Base-by-base conservation (phyloP, 2,329 filamentous ascomycete species). In the Colletotrichum ledebouriae region DNA sequence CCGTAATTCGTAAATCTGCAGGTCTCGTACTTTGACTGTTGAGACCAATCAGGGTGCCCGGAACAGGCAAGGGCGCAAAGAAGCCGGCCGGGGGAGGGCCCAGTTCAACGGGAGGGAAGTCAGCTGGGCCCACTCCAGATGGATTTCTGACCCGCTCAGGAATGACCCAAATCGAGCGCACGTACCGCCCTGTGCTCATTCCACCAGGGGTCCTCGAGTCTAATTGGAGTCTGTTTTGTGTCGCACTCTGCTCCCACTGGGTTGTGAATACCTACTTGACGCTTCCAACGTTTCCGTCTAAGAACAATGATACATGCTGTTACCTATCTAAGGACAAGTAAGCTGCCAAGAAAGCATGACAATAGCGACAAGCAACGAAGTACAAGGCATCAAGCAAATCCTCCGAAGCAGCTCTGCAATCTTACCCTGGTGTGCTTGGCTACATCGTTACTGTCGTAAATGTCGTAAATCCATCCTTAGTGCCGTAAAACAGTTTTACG, bases 81-180 rank as follows among this genome's bases (percentile, higher is more conserved):
- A 52, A 33, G 49, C 34, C 29, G 47, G 29, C 49, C 33, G 12
- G 50, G 42, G 59, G 59, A 29, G 20, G 20, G 17, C 47, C 20
- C 59, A 41, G n/a, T 49, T 17, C 20, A 41, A 47, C 59, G 46
- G 46, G 57, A 52, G 34, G 63, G 25, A 25, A 55, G 56, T 60
- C 66, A 69, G 55, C n/a, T 34, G 15, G 56, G 10, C 50, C 66
- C 62, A 63, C 52, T 39, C 37, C 63, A 50, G 63, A 52, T 67
- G 52, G 63, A 66, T 46, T 50, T 50, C 57, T 56, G 56, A 20
- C 55, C 66, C 61, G 66, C 44, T 29, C 39, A 39, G 61, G 55
- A 44, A 59, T 56, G 55, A 22, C 44, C 22, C n/a, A 25, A 22
- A 55, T n/a, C 11, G 37, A 44, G 25, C 10, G 52, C 44, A 58